Conservation (phyloP, 2,329 filamentous ascomycete genomes). For the Pseudogymnoascus sp. region DNA sequence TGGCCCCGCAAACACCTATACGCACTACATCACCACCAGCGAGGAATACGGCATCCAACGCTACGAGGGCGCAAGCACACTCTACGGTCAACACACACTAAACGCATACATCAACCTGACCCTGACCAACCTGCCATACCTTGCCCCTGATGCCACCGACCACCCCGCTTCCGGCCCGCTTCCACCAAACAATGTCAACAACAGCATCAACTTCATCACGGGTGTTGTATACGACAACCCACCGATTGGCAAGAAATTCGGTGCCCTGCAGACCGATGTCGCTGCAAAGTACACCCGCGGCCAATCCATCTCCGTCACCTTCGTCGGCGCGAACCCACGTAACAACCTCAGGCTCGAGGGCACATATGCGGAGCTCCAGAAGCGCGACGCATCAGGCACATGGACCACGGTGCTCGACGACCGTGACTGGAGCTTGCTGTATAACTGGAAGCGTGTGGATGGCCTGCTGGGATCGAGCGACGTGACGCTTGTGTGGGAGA, state of each 20-base stretch:
- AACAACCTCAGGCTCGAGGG: conserved; percentile 75
- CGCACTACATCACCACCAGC: conserved; percentile 65
- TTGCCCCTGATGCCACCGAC: conserved; percentile 42
- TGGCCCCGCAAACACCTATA: conserved; percentile 84
- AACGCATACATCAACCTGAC: conserved; percentile 84
- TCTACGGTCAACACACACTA: conserved; percentile 76
- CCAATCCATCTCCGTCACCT: conserved; percentile 55
- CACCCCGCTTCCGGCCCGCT: conserved; percentile 45
- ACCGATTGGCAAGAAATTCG: conserved; percentile 60
- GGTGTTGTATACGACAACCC: conserved; percentile 67
- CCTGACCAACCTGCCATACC: conserved; percentile 59
- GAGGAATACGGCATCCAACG: conserved; percentile 80
- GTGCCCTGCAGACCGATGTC: conserved; percentile 52
- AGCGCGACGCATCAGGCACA: conserved; percentile 34
- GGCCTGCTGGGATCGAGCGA: conserved; percentile 65
- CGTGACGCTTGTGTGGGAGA: conserved; percentile 74
- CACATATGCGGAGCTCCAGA: conserved; percentile 72
- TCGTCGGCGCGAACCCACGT: conserved; percentile 81
- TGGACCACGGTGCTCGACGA: conserved; percentile 69
- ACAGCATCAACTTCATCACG: conserved; percentile 71
- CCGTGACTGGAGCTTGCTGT: conserved; percentile 75
- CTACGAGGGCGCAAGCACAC: conserved; percentile 90
- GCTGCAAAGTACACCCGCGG: conserved; percentile 49
- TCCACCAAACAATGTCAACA: conserved; percentile 70
- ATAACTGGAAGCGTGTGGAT: conserved; percentile 67